Evolutionary conservation across 176 grass and related monocot genomes (phyloP), one percentile per base, ranked within the genome.

Genomic region (Avena eriantha): DNA sequence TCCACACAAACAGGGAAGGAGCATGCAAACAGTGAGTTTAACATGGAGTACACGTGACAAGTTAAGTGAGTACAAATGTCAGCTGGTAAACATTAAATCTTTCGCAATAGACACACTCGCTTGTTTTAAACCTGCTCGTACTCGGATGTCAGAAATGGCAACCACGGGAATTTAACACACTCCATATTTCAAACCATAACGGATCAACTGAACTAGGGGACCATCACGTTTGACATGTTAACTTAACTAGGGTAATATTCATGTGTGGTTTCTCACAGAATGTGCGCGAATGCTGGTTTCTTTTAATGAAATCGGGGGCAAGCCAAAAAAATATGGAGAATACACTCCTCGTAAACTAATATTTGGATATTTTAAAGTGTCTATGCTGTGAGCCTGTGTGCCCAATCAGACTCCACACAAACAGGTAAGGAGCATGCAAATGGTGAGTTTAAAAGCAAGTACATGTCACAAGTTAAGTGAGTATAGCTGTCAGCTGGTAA

Each of bases 1-100:
- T 82, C 63, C 19, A 67, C 4, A 88, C 5, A 58, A 71, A 83
- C 6, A 73, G 17, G 21, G 72, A 33, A 6, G n/a, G 36, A 0
- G 6, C 78, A 77, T 51, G 78, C 65, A 86, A 15, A 90, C 29
- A 19, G 79, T 23, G 19, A 35, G 53, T 64, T 73, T 4, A 86
- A 8, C 46, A 86, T 54, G 63, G 73, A 55, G 11, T 23, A 16
- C 0, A 77, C 16, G 61, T 43, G 5, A 61, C 13, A 64, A 4
- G 24, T 43, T 68, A 21, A 31, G 14, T 33, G 8, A 78, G 29
- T 31, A 69, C 64, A 64, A 82, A 21, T 79, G 58, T 11, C 46
- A 35, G 29, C 73, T 0, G 2, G 13, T 65, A 73, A 51, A 56
- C 22, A 55, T n/a, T 46, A 7, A 63, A 35, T 14, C 10, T 65